A percentile compares a stretch with the other conserved stretches of the same genome.
phyloP scores from a whole-genome alignment of 495 filamentous ascomycete species.

The Penicillium canescens region DNA sequence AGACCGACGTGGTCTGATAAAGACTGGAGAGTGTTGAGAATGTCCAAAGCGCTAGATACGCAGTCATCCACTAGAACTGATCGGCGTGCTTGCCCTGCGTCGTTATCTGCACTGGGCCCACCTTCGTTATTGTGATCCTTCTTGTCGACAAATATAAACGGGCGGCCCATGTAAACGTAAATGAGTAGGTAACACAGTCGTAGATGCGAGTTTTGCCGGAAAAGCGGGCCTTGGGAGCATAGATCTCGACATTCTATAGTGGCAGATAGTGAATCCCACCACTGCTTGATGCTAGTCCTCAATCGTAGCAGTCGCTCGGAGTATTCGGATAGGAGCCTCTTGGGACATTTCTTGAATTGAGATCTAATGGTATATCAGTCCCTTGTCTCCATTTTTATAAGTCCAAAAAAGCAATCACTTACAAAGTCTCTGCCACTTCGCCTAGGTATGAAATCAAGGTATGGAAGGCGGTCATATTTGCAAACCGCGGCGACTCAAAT shows the following conservation, averaged over 20 bases:
- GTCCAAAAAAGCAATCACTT: not conserved
- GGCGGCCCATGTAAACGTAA: slow-evolving; percentile 45
- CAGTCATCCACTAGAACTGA: slow-evolving; percentile 42
- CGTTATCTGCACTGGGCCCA: not conserved
- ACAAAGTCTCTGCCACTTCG: slow-evolving; percentile 45
- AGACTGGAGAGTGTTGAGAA: slow-evolving; percentile 39
- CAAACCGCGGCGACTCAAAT: slow-evolving; percentile 35
- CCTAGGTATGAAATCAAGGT: slow-evolving; percentile 40
- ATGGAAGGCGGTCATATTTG: slow-evolving; percentile 43
- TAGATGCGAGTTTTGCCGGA: slow-evolving; percentile 44
- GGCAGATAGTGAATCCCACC: slow-evolving; percentile 43
- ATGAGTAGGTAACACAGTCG: slow-evolving; percentile 47
- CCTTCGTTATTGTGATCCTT: slow-evolving; percentile 14
- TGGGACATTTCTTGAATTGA: slow-evolving; percentile 36
- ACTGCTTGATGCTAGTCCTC: slow-evolving; percentile 36
- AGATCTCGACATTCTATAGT: slow-evolving; percentile 35
- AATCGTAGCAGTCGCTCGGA: slow-evolving; percentile 38
- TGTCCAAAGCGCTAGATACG: slow-evolving; percentile 45
- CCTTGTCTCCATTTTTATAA: not conserved
- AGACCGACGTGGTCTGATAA: slow-evolving; percentile 43
- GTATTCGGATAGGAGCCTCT: slow-evolving; percentile 35
- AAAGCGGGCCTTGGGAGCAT: slow-evolving; percentile 31
- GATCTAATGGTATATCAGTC: slow-evolving; percentile 6
- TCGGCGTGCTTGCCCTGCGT: slow-evolving; percentile 27
- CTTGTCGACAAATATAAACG: slow-evolving; percentile 42